These are phyloP conservation scores for Amanita inopinata DNA, from an alignment of 768 basidiomycete genomes.

Conservation along the genomic window DNA sequence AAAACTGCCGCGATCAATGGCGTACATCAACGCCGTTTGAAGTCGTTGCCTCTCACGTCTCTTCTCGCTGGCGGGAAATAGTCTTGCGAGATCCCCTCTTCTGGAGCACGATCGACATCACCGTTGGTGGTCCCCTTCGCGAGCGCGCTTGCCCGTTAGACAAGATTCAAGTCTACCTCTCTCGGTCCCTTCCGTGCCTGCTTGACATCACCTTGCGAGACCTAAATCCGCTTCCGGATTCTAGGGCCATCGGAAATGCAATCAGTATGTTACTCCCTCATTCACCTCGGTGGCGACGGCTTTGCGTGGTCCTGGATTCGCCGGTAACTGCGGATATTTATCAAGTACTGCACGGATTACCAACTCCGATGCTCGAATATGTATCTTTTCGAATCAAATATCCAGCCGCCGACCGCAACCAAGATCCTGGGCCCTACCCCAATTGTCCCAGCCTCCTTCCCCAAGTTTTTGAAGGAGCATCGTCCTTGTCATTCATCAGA, in stretches of 20 bases:
- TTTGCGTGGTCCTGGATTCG: constrained; percentile 22
- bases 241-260: constrained; percentile 15
- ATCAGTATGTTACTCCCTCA: constrained; percentile 23
- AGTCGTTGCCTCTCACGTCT: constrained; percentile 35
- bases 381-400: constrained; percentile 23
- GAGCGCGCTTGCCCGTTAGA: constrained; percentile 13
- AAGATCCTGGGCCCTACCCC: neutral
- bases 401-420: constrained; percentile 2
- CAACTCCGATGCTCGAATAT: constrained; percentile 25
- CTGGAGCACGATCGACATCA: constrained; percentile 32
- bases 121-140: constrained; percentile 16
- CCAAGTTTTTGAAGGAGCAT: constrained; percentile 23
- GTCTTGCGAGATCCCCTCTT: constrained; percentile 30
- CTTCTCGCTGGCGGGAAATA: constrained; percentile 31
- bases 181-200: constrained; percentile 25
- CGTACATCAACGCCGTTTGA: constrained; percentile 19
- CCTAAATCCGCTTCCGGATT: constrained; percentile 17
- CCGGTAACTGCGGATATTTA: neutral
- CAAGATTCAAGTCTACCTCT: constrained; percentile 27
- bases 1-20: constrained; percentile 10
- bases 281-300: constrained; percentile 28
- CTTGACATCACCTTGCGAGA: constrained; percentile 24
- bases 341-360: neutral
- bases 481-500: constrained; percentile 29
- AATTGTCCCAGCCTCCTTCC: constrained; percentile 14